phyloP scores from a whole-genome alignment of 208 protist genomes.

The Endotrypanum monterogeii region DNA sequence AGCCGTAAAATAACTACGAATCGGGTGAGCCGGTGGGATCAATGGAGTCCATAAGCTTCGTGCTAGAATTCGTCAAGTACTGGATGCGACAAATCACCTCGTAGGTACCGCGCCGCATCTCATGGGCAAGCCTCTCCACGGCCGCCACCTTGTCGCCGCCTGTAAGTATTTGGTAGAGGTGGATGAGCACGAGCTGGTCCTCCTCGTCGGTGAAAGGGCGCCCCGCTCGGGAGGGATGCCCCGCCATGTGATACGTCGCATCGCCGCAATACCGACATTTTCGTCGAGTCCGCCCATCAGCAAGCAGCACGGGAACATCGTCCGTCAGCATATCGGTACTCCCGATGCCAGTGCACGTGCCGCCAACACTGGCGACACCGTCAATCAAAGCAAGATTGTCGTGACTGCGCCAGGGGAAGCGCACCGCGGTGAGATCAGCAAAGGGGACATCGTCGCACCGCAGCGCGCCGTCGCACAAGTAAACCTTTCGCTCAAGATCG shows the following conservation, averaged over 20 bases:
- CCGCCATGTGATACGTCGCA: constrained; percentile 51
- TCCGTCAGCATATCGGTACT: constrained; percentile 45
- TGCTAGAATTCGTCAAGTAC: constrained; percentile 59
- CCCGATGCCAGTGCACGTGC: constrained; percentile 65
- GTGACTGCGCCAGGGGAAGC: constrained; percentile 65
- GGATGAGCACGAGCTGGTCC: constrained; percentile 63
- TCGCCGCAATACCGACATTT: constrained; percentile 69
- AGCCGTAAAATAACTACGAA: background rate
- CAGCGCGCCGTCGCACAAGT: constrained; percentile 8
- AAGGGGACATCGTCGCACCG: constrained; percentile 28
- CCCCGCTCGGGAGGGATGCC: constrained; percentile 35
- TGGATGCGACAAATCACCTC: constrained; percentile 80
- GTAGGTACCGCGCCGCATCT: constrained; percentile 64
- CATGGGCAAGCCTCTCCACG: constrained; percentile 63
- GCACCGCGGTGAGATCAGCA: constrained; percentile 34
- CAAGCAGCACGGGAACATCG: background rate
- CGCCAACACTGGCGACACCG: constrained; percentile 71
- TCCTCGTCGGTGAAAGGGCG: constrained; percentile 68
- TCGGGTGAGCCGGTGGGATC: constrained; percentile 9
- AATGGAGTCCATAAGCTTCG: constrained; percentile 61
- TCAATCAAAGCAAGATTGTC: constrained; percentile 81
- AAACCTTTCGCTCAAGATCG: constrained; percentile 25
- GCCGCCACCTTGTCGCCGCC: constrained; percentile 66
- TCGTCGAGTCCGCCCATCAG: background rate
- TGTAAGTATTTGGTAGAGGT: constrained; percentile 67